Base-by-base conservation (phyloP, 148 eudicot genomes). In the Chenopodium album region DNA sequence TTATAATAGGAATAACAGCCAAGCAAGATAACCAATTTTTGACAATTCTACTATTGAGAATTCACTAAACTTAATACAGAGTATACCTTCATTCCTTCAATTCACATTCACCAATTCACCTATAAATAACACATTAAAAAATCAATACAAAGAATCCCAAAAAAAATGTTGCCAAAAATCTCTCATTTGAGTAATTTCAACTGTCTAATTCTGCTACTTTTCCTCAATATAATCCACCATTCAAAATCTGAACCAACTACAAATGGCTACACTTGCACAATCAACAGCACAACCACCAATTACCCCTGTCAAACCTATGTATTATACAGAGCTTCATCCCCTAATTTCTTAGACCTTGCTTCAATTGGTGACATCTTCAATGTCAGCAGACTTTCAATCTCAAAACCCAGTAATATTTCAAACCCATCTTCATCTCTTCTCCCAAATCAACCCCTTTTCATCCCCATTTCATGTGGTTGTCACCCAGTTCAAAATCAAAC, bases 401-500 rank as follows among this genome's bases (percentile, higher is more conserved):
- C 99, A 7, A 80, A 86, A 29, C 94, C 98, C 6, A 93, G 97
- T 80, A 95, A 93, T 82, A 90, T 95, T 32, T 80, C 92, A 9
- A 81, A 86, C 79, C 84, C 91, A 12, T 59, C 83, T 76, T 52
- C 85, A 22, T 63, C 90, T 80, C 89, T 95, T 19, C 0, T 68
- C 70, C 87, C 85, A 9, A 64, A 75, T 41, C 94, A 95, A 82
- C 63, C 94, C 85, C 90, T 95, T 17, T 85, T 95, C 11, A 76
- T 95, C 5, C 99, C 99, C 16, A 73, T 94, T 2, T 28, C 85
- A 1, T 95, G 99, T 67, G 87, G 90, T 9, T 95, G 98, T 71
- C 88, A 92, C 69, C 41, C 70, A 12, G 84, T 93, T 11, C 80
- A 82, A 17, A 75, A 67, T 56, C 82, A 79, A 37, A 47, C 80